Percentiles rank a stretch among this genome's conserved stretches.
Evolutionary conservation across 345 rosid species (phyloP).

Genomic region (Eucalyptus marginata): DNA sequence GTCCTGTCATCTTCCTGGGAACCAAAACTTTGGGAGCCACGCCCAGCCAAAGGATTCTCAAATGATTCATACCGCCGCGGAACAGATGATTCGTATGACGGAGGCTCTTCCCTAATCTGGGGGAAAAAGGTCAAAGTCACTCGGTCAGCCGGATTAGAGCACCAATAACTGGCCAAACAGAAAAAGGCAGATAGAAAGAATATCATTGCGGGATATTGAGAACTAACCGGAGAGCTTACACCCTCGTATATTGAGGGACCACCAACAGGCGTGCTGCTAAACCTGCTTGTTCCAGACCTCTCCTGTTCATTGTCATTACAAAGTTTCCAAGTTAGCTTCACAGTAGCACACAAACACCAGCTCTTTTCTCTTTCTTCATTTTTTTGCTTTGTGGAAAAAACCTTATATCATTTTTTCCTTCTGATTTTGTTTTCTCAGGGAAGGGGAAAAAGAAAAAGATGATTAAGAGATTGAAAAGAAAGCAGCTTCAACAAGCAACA

Average conservation of each 20-base stretch:
- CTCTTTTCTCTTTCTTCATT: background rate
- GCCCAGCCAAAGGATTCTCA: constrained; percentile 63
- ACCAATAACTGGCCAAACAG: background rate
- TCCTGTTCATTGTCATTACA: constrained; percentile 24
- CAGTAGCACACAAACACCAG: background rate
- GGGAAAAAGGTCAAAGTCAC: background rate
- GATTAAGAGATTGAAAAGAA: background rate
- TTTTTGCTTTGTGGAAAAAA: background rate
- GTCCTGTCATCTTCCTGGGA: constrained; percentile 47
- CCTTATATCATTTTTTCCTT: background rate
- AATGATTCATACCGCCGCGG: constrained; percentile 49
- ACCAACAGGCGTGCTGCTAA: constrained; percentile 4
- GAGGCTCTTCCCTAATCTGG: constrained; percentile 94
- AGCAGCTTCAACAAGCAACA: background rate
- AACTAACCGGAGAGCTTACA: constrained; percentile 59
- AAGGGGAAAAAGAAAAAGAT: background rate
- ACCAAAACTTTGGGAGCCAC: constrained; percentile 53
- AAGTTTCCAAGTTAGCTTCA: background rate
- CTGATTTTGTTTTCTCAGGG: background rate
- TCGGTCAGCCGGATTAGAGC: background rate
- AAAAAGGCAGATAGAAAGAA: background rate
- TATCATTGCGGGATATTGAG: background rate
- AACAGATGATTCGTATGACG: constrained; percentile 61
- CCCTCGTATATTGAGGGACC: constrained; percentile 50
- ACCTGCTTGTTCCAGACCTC: constrained; percentile 44